Base-by-base conservation (phyloP, 768 basidiomycete species). In the Leccinum boreale region DNA sequence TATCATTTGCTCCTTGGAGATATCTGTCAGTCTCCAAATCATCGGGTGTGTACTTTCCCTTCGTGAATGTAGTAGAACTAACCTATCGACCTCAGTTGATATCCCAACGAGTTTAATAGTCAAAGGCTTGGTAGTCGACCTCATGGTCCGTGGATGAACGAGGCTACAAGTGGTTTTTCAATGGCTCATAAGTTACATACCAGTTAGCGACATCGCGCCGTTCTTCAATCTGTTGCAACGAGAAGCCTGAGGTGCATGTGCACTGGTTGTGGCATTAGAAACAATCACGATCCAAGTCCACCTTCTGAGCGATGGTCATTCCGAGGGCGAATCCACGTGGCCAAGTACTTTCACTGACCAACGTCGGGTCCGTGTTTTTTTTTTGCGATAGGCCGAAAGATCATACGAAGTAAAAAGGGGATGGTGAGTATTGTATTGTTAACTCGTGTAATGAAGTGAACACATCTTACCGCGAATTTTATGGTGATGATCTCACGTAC, bases 331-430 rank as follows among this genome's bases (percentile, higher is more conserved):
- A 11, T 12, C 23, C 19, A 21, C 49, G 24, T 12, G n/a, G 39
- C 52, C 28, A 17, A 33, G 10, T n/a, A n/a, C 35, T 9, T 14
- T 24, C n/a, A 29, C 23, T 0, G 29, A 47, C 56, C 19, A 56
- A 56, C 12, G 29, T 53, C 28, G 52, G 77, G 59, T 89, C 85
- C 52, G 74, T 70, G 21, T 68, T 35, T 79, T 73, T 63, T 86
- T 12, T 31, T 12, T 31, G 81, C 11, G 83, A 56, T 3, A 74
- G 87, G 85, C 65, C 87, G 59, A 60, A 19, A 69, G 59, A 23
- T 66, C 51, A 28, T 52, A 19, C 62, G 21, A 58, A 36, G 14
- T 2, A 19, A n/a, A 3, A 15, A 14, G 21, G 50, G 17, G 52
- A 45, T 3, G 12, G 56, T 53, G 5, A 55, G 55, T 21, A 29